Evolutionary conservation across 129 eudicot species (phyloP).

Genomic region (Saussurea involucrata): DNA sequence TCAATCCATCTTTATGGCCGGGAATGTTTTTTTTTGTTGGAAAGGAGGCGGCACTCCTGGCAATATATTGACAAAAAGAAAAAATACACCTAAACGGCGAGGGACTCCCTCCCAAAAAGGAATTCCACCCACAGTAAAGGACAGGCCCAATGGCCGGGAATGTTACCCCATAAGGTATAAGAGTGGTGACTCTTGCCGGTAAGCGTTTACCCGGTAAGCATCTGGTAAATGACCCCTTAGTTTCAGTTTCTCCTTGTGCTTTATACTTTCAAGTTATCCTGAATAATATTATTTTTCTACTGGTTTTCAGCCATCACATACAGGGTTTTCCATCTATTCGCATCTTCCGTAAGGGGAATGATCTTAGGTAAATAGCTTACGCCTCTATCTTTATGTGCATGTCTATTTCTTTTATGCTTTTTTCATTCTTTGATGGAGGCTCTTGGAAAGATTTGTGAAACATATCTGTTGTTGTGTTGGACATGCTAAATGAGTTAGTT

Average conservation of each 20-base stretch:
- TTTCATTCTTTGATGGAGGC: neutral
- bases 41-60: no score
- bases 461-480: neutral
- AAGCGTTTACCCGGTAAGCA: no score
- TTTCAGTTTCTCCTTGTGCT: neutral
- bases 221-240: no score
- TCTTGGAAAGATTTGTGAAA: neutral
- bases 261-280: neutral
- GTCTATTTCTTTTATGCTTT: neutral
- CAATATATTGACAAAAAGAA: no score
- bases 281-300: neutral
- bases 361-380: conserved; percentile 36
- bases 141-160: no score
- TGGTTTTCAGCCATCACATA: conserved; percentile 60
- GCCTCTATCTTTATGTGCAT: neutral
- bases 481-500: neutral
- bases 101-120: no score
- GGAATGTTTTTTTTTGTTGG: no score
- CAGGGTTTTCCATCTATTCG: conserved; percentile 92
- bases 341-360: conserved; percentile 70
- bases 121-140: no score
- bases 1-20: no score
- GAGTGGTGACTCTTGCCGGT: no score
- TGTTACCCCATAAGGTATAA: no score
- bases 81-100: no score